Base-by-base conservation (phyloP, 2,329 filamentous ascomycete species). In the Botryotinia globosa region DNA sequence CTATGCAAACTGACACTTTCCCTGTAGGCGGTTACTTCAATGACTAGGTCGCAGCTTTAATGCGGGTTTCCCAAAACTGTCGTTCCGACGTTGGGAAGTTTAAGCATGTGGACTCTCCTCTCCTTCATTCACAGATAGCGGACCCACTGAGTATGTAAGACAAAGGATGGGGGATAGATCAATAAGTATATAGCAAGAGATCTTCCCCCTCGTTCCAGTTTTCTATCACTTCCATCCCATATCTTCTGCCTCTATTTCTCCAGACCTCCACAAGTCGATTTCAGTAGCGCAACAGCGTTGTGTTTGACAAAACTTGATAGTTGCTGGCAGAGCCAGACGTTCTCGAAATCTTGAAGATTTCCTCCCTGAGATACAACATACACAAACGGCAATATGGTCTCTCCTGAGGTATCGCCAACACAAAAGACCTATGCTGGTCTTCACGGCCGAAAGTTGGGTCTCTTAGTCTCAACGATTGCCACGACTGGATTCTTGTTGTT, bases 401-500 rank as follows among this genome's bases (percentile, higher is more conserved):
- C 54, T 54, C 29, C 65, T 20, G 63, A 69, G 64, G 29, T 42
- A 39, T 69, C 65, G 45, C 37, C 65, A 2, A 73, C 65, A 29
- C 65, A 73, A 34, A 73, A 74, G 74, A 75, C 73, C 54, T 76
- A 71, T 80, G 88, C 91, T 76, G 91, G 91, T 80, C 85, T 93
- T 74, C 86, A 86, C 71, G 91, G 91, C 83, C 83, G 86, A 34
- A 82, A 83, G 81, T 88, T 94, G 74, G 92, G 91, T 83, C 86
- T 89, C 81, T 89, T 91, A 73, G 89, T 94, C 77, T 89, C 90
- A 73, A 84, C 89, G 22, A 87, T 93, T 78, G 91, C 91, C 69
- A 92, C 91, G 76, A 89, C 89, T 69, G 93, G 93, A 71, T 94
- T 97, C 61, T 94, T 97, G 78, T 85, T 97, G 29, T 97, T 97